Conservation (phyloP, 495 filamentous ascomycete species). For the Thermothielavioides terrestris region DNA sequence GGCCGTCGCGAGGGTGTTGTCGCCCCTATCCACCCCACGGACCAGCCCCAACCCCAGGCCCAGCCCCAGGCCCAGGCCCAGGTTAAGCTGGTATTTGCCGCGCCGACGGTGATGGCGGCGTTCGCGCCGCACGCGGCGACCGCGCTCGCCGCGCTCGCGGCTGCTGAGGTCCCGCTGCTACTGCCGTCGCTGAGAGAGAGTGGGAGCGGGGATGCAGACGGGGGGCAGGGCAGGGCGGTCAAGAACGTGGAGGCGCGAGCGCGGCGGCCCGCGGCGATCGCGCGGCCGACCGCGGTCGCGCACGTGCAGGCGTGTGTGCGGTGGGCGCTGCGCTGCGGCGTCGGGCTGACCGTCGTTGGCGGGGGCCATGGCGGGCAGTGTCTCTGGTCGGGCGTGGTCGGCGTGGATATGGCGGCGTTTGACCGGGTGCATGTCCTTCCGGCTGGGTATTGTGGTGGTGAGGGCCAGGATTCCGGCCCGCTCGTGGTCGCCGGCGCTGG, state of each 20-base stretch:
- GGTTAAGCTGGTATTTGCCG: slow-evolving; percentile 43
- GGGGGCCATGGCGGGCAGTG: slow-evolving; percentile 56
- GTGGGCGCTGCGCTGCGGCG: slow-evolving; percentile 48
- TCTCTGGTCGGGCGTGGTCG: slow-evolving; percentile 44
- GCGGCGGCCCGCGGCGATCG: slow-evolving; percentile 36
- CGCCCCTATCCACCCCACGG: no score
- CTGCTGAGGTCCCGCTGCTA: slow-evolving; percentile 39
- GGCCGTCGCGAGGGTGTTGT: slow-evolving; percentile 38
- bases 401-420: slow-evolving; percentile 53
- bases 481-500: slow-evolving; percentile 46
- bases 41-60: no score
- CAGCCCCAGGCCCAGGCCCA: slow-evolving; percentile 29
- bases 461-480: slow-evolving; percentile 22
- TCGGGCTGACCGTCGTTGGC: slow-evolving; percentile 46
- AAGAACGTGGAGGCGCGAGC: slow-evolving; percentile 48
- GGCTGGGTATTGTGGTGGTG: slow-evolving; percentile 22
- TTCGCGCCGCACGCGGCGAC: slow-evolving; percentile 43
- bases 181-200: no score
- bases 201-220: not conserved
- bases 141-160: slow-evolving; percentile 39
- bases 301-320: slow-evolving; percentile 49
- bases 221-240: slow-evolving; percentile 26
- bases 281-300: slow-evolving; percentile 41
- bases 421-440: slow-evolving; percentile 41
- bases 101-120: slow-evolving; percentile 43